A percentile compares a stretch with the other conserved stretches of the same genome.
phyloP scores from a whole-genome alignment of 345 rosid genomes.

The Salix caprea region DNA sequence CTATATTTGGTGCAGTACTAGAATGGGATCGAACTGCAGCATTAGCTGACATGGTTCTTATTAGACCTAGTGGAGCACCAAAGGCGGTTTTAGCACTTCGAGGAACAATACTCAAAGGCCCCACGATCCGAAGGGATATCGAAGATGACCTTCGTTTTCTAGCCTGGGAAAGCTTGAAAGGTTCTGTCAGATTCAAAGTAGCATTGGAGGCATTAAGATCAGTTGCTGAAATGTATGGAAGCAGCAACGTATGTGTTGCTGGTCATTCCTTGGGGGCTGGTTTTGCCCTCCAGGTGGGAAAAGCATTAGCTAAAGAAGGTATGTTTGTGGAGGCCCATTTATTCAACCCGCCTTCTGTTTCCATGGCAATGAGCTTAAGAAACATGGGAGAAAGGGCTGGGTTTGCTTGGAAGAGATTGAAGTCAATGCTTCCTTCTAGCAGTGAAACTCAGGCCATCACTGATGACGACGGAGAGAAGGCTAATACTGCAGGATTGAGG shows the following conservation, averaged over 20 bases:
- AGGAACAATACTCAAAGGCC: constrained; percentile 81
- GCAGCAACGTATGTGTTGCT: constrained; percentile 70
- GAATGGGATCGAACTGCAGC: constrained; percentile 96
- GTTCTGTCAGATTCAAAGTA: constrained; percentile 73
- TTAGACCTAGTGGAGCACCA: constrained; percentile 93
- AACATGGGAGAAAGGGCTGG: constrained; percentile 81
- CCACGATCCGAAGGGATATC: constrained; percentile 73
- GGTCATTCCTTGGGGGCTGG: constrained; percentile 98
- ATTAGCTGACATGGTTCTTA: constrained; percentile 61
- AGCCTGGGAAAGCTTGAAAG: constrained; percentile 93
- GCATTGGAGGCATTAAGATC: constrained; percentile 59
- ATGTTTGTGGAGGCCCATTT: constrained; percentile 78
- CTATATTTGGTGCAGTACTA: constrained; percentile 76
- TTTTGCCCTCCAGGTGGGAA: constrained; percentile 94
- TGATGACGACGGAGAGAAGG: not conserved
- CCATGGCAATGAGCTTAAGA: constrained; percentile 84
- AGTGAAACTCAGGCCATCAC: not conserved
- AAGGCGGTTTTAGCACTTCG: constrained; percentile 71
- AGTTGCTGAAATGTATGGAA: constrained; percentile 70
- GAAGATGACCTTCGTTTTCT: constrained; percentile 94
- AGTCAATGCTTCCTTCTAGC: constrained; percentile 68
- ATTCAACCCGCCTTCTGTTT: constrained; percentile 90
- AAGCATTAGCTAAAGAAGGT: constrained; percentile 82
- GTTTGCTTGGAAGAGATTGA: constrained; percentile 67
- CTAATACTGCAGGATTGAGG: constrained; percentile 9